Percentiles rank a stretch among this genome's conserved stretches.
Conservation (phyloP, 805 yeast genomes). For the Starmera dryadoides region DNA sequence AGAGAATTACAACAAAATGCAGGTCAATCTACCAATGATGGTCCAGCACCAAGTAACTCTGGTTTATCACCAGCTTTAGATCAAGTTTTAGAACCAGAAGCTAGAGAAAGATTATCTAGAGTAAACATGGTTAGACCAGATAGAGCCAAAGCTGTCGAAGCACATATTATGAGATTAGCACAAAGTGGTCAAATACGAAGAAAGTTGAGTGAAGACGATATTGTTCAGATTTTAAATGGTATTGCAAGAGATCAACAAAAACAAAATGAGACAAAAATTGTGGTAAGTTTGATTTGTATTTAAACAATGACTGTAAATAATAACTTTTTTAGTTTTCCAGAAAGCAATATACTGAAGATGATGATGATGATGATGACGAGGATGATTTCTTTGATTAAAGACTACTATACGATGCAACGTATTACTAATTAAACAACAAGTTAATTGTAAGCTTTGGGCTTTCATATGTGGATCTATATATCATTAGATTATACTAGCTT, state of each 20-base stretch:
- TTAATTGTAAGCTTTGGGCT: too few relatives aligned
- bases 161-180: constrained; percentile 63
- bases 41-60: constrained; percentile 7
- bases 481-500: too few relatives aligned
- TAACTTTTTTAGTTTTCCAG: constrained; percentile 14
- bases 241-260: constrained; percentile 68
- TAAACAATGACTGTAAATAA: too few relatives aligned
- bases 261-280: constrained; percentile 58
- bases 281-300: constrained; percentile 12
- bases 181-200: constrained; percentile 69
- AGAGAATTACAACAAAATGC: constrained; percentile 67
- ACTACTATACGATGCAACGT: neutral
- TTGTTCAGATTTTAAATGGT: constrained; percentile 78
- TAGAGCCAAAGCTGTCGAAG: constrained; percentile 82
- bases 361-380: constrained; percentile 21
- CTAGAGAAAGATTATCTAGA: constrained; percentile 81
- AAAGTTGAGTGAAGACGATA: constrained; percentile 73
- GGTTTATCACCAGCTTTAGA: constrained; percentile 30
- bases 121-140: constrained; percentile 89
- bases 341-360: constrained; percentile 18
- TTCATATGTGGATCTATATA: too few relatives aligned
- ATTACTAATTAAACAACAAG: too few relatives aligned
- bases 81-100: constrained; percentile 72
- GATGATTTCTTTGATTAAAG: constrained; percentile 40
- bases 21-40: constrained; percentile 23